Percentiles rank a stretch among this genome's conserved stretches.
These are phyloP conservation scores for Leishmania tropica DNA, from an alignment of 208 protist genomes.

Conservation along the genomic window DNA sequence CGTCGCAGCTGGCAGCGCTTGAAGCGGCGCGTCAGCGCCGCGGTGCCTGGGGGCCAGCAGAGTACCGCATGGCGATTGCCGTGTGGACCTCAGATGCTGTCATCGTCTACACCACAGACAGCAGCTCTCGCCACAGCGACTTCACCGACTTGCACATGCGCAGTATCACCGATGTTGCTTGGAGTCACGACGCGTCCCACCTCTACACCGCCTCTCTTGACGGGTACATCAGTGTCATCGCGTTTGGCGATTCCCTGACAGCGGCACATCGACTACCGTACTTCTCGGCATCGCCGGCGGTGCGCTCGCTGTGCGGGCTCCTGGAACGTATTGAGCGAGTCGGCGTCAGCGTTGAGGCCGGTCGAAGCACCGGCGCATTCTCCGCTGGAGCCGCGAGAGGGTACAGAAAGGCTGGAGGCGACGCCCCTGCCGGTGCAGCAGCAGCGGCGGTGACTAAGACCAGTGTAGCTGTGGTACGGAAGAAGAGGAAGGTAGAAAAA, in stretches of 20 bases:
- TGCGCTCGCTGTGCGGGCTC: conserved; percentile 37
- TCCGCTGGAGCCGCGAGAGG: not conserved
- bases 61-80: conserved; percentile 86
- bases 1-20: not conserved
- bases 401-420: not conserved
- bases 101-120: conserved; percentile 87
- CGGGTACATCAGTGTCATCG: conserved; percentile 84
- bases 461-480: conserved; percentile 59
- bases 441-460: not conserved
- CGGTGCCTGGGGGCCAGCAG: conserved; percentile 69
- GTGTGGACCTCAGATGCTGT: conserved; percentile 88
- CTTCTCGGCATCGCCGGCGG: conserved; percentile 56
- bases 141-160: conserved; percentile 90
- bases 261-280: conserved; percentile 59
- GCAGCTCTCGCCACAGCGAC: conserved; percentile 79
- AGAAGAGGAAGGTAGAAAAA: conserved; percentile 72
- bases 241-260: conserved; percentile 55
- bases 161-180: conserved; percentile 89
- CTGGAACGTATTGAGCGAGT: conserved; percentile 38
- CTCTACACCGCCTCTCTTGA: conserved; percentile 82
- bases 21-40: conserved; percentile 16
- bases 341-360: conserved; percentile 30
- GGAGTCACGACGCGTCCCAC: conserved; percentile 57
- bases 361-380: conserved; percentile 17
- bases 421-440: not conserved